phyloP scores from a whole-genome alignment of 2,329 filamentous ascomycete species.

The Nakataea oryzae region DNA sequence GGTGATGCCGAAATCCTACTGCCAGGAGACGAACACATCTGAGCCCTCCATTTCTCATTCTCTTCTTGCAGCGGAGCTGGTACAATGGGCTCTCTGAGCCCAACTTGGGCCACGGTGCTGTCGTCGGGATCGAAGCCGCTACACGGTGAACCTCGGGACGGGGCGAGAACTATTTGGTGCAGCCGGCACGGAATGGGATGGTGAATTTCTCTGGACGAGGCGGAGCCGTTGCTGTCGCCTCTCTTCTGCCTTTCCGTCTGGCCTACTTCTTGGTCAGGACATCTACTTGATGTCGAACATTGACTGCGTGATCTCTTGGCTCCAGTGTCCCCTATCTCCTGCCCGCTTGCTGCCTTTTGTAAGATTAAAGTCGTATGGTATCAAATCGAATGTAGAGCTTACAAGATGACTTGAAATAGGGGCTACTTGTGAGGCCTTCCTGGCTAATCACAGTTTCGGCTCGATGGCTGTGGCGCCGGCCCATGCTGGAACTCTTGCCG shows the following conservation, averaged over 20 bases:
- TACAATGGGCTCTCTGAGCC: constrained; percentile 7
- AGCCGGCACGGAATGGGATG: neutral
- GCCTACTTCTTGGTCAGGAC: neutral
- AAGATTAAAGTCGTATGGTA: neutral
- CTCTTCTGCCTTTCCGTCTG: neutral
- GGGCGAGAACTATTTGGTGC: constrained; percentile 1
- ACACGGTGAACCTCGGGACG: neutral
- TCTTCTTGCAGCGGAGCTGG: constrained; percentile 12
- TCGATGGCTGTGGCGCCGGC: neutral
- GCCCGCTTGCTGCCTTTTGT: neutral
- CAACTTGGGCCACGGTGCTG: constrained; percentile 15
- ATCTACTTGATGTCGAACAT: neutral
- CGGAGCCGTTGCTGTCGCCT: neutral
- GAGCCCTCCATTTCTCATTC: constrained; percentile 15
- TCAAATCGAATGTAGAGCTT: neutral
- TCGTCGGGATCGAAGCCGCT: constrained; percentile 10
- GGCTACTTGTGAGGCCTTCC: neutral
- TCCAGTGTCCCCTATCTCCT: neutral
- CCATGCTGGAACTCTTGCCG: constrained; percentile 9
- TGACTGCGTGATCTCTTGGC: neutral
- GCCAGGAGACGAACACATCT: constrained; percentile 10
- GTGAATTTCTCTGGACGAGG: neutral
- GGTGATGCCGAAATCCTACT: neutral
- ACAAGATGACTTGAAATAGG: constrained; percentile 1
- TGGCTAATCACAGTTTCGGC: neutral